phyloP scores from a whole-genome alignment of 345 rosid species.

The Excoecaria agallocha region DNA sequence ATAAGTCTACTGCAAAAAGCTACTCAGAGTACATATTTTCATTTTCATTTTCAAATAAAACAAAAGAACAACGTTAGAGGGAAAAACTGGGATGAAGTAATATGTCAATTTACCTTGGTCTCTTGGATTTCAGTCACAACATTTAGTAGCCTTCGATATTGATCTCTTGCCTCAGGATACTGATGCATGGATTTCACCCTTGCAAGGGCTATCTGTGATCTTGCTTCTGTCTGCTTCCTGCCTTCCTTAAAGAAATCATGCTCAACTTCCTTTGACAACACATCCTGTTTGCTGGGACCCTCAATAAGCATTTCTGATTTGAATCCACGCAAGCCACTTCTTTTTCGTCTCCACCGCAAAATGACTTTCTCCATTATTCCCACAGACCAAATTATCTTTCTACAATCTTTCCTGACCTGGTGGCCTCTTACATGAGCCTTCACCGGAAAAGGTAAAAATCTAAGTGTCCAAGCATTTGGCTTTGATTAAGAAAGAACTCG shows the following conservation, averaged over 20 bases:
- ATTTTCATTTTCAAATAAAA: background rate
- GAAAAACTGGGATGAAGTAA: background rate
- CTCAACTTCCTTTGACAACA: conserved; percentile 59
- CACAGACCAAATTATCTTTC: conserved; percentile 82
- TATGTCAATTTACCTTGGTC: conserved; percentile 50
- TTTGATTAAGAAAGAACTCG: conserved; percentile 5
- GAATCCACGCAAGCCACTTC: conserved; percentile 89
- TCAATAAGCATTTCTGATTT: conserved; percentile 54
- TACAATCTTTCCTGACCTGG: conserved; percentile 79
- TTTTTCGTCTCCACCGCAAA: conserved; percentile 90
- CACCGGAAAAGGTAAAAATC: conserved; percentile 17
- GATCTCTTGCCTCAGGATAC: conserved; percentile 89
- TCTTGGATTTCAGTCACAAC: conserved; percentile 77
- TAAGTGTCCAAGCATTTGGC: conserved; percentile 16
- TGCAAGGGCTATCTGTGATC: conserved; percentile 75
- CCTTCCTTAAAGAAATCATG: conserved; percentile 81
- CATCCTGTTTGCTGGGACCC: conserved; percentile 37
- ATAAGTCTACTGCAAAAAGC: background rate
- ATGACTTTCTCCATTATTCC: conserved; percentile 90
- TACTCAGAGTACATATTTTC: background rate
- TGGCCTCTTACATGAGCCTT: conserved; percentile 95
- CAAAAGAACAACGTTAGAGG: background rate
- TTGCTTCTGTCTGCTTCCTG: conserved; percentile 79
- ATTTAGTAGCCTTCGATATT: conserved; percentile 67
- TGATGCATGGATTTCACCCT: conserved; percentile 92